Conservation (phyloP, 495 filamentous ascomycete genomes). For the Podospora australis region DNA sequence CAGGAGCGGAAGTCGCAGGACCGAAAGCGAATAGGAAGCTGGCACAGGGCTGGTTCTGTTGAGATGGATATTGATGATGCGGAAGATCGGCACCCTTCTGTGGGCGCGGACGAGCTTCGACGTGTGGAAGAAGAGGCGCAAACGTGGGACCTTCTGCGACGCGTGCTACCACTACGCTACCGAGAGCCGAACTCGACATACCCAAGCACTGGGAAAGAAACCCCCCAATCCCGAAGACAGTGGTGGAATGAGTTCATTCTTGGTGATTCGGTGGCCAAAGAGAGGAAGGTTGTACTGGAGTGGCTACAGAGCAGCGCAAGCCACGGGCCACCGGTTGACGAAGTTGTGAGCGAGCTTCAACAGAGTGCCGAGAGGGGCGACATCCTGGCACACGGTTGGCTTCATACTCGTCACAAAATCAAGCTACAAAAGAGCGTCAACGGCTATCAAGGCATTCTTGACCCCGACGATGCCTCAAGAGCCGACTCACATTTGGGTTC, state of each 20-base stretch:
- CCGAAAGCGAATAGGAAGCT: conserved; percentile 54
- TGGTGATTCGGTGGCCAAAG: conserved; percentile 48
- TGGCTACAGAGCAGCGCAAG: conserved; percentile 75
- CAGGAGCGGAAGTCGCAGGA: conserved; percentile 25
- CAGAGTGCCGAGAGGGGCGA: conserved; percentile 56
- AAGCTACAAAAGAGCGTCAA: conserved; percentile 80
- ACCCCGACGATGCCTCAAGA: conserved; percentile 50
- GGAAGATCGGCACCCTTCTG: conserved; percentile 31
- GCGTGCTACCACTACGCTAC: conserved; percentile 48
- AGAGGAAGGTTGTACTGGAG: conserved; percentile 67
- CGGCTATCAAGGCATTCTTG: conserved; percentile 56
- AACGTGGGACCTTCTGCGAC: conserved; percentile 79
- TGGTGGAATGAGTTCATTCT: conserved; percentile 44
- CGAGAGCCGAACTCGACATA: conserved; percentile 29
- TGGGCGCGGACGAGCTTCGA: conserved; percentile 29
- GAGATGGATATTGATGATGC: conserved; percentile 54
- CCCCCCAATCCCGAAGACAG: conserved; percentile 26
- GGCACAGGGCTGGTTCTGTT: conserved; percentile 54
- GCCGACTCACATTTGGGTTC: conserved; percentile 53
- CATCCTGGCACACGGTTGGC: conserved; percentile 79
- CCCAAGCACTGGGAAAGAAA: conserved; percentile 13
- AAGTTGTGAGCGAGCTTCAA: conserved; percentile 66
- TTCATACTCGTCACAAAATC: conserved; percentile 82
- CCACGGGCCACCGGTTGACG: conserved; percentile 61
- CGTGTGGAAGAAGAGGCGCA: conserved; percentile 61